Base-by-base conservation (phyloP, 768 basidiomycete genomes). In the Russula olivacea region DNA sequence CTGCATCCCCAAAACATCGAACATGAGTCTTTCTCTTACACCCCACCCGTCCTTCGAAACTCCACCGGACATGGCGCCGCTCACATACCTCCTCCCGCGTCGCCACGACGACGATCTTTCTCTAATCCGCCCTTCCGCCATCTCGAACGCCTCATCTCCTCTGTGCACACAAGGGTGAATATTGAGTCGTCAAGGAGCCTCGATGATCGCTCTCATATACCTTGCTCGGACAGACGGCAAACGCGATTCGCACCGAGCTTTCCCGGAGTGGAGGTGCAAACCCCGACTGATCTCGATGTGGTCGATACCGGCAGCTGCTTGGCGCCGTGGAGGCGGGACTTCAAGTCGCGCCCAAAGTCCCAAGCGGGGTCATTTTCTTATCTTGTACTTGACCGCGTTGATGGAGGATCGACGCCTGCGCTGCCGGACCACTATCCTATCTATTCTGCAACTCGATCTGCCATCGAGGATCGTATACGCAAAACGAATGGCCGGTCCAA, bases 401-500 rank as follows among this genome's bases (percentile, higher is more conserved):
- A 34, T 41, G 57, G 43, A 43, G 57, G n/a, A 11, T 40, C 54
- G n/a, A 52, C 34, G 6, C 17, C 9, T 45, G 51, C 45, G 10
- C 54, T 63, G 21, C 30, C 55, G 11, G 53, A 51, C 65, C 54
- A 66, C 52, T 56, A 58, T 58, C 68, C 72, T 17, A 61, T 68
- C 47, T 64, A 63, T 32, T 64, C 61, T 34, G 38, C 45, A 17
- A 48, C 61, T 11, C 65, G 62, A n/a, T 61, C 63, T 38, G 66
- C 59, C 14, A 70, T 71, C 3, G 72, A 68, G 9, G 54, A 58
- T 38, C 59, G 63, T 10, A 61, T 55, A 21, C 41, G 81, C 48
- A 82, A 76, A 64, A 72, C 72, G 56, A 88, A 86, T 69, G 76
- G 75, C 25, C 82, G 87, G 43, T 84, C 86, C 15, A 79, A 84